Evolutionary conservation across 2,329 filamentous ascomycete genomes (phyloP), one percentile per base, ranked within the genome.

Genomic region (Leptographium galeiforme): DNA sequence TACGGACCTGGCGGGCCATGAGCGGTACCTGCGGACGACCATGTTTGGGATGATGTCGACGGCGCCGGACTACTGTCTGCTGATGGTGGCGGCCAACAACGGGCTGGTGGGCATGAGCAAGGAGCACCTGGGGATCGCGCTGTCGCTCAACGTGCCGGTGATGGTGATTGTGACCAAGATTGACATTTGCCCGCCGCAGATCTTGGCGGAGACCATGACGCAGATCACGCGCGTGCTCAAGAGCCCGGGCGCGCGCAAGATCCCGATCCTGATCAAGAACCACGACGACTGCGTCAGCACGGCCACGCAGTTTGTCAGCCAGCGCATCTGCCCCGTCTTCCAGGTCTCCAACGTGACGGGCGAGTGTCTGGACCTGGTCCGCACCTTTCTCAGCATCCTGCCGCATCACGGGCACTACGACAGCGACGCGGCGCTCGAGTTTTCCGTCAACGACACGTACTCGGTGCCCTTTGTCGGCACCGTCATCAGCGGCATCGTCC

Each of bases 151-250:
- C 63, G 91, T 98, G 12, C 93, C 93, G 0, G 89, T 98, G 61
- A 95, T 98, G 88, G 90, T 97, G 4, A 84, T 96, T 59, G 83
- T 97, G 58, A 98, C 91, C 67, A 98, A 97, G 73, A 95, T 97
- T 59, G 93, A 97, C 66, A 97, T 97, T 53, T 97, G 93, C 67
- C 93, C 93, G 25, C 89, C 91, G 2, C 87, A 97, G 59, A 96
- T 98, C 63, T 74, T 98, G 30, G 82, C 95, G 69, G 86, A 97
- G 72, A 98, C 93, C 25, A 82, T 97, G 47, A 85, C 82, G 12
- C 91, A 97, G 67, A 80, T 98, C 57, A 91, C 83, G 52, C 87
- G 90, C 64, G 96, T 98, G 51, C 76, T 98, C 59, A 95, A 95
- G 68, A 94, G 87, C 53, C 90, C 90, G 0, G 93, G 89, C 4